phyloP scores from a whole-genome alignment of 1,139 yeast genomes.

The Saccharomycopsis hybrid region DNA sequence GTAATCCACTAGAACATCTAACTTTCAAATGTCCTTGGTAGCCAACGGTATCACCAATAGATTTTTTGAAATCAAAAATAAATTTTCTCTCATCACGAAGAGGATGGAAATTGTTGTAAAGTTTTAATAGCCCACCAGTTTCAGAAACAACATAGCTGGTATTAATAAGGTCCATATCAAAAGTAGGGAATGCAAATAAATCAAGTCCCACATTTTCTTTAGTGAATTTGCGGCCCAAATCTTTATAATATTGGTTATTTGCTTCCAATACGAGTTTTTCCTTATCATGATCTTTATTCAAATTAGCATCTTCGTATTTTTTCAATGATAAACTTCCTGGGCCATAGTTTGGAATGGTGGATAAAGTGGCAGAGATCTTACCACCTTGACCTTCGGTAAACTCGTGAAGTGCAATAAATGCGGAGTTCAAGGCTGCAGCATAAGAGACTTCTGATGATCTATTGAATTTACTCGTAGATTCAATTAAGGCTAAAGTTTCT shows the following conservation, averaged over 20 bases:
- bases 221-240: slow-evolving; percentile 53
- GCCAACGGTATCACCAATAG: slow-evolving; percentile 46
- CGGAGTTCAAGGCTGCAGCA: slow-evolving; percentile 74
- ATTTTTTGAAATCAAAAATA: slow-evolving; percentile 50
- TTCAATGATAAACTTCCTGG: slow-evolving; percentile 70
- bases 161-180: slow-evolving; percentile 69
- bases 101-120: slow-evolving; percentile 62
- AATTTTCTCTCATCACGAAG: slow-evolving; percentile 68
- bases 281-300: slow-evolving; percentile 25
- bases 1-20: slow-evolving; percentile 85
- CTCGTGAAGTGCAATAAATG: slow-evolving; percentile 53
- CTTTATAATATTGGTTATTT: slow-evolving; percentile 56
- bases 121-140: slow-evolving; percentile 67
- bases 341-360: slow-evolving; percentile 75
- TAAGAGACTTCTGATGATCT: slow-evolving; percentile 66
- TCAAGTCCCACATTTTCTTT: slow-evolving; percentile 68
- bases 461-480: slow-evolving; percentile 37
- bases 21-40: slow-evolving; percentile 79
- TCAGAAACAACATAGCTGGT: slow-evolving; percentile 58
- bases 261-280: slow-evolving; percentile 53
- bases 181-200: slow-evolving; percentile 60
- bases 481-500: slow-evolving; percentile 59
- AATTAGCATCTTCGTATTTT: slow-evolving; percentile 39
- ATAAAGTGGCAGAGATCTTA: slow-evolving; percentile 63
- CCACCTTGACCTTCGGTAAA: slow-evolving; percentile 64